Percentiles rank a stretch among this genome's conserved stretches.
Conservation (phyloP, 1,284 basidiomycete genomes). For the Apiotrichum siamense region DNA sequence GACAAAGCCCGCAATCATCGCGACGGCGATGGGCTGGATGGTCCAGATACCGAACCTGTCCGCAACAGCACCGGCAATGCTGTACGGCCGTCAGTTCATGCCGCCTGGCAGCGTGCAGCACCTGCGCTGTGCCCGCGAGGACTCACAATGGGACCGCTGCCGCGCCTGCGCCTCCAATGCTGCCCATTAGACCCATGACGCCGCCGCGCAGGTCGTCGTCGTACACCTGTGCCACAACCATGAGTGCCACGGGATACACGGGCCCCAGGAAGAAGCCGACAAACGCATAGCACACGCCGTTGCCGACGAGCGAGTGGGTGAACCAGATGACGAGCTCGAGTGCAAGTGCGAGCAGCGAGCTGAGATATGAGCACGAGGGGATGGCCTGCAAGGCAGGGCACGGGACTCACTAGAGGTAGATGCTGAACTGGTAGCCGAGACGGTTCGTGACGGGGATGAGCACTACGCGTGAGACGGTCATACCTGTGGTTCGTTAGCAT, state of each 20-base stretch:
- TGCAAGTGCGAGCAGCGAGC: conserved; percentile 14
- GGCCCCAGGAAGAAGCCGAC: conserved; percentile 52
- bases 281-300: conserved; percentile 56
- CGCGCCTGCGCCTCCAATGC: conserved; percentile 59
- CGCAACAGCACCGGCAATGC: conserved; percentile 13
- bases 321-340: conserved; percentile 59
- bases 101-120: background rate
- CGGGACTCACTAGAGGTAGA: conserved; percentile 21
- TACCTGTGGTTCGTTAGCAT: background rate
- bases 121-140: background rate
- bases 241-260: conserved; percentile 60
- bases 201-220: conserved; percentile 58
- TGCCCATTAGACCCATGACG: conserved; percentile 56
- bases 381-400: background rate
- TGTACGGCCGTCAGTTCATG: background rate
- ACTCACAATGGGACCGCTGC: conserved; percentile 55
- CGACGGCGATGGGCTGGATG: conserved; percentile 14
- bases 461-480: conserved; percentile 19
- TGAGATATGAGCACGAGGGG: background rate
- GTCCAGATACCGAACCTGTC: conserved; percentile 17
- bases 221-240: conserved; percentile 54
- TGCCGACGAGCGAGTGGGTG: conserved; percentile 51
- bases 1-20: conserved; percentile 8
- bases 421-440: conserved; percentile 20
- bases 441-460: conserved; percentile 22